Percentiles rank a stretch among this genome's conserved stretches.
These are phyloP conservation scores for Suillus americanus DNA, from an alignment of 768 basidiomycete genomes.

Conservation along the genomic window DNA sequence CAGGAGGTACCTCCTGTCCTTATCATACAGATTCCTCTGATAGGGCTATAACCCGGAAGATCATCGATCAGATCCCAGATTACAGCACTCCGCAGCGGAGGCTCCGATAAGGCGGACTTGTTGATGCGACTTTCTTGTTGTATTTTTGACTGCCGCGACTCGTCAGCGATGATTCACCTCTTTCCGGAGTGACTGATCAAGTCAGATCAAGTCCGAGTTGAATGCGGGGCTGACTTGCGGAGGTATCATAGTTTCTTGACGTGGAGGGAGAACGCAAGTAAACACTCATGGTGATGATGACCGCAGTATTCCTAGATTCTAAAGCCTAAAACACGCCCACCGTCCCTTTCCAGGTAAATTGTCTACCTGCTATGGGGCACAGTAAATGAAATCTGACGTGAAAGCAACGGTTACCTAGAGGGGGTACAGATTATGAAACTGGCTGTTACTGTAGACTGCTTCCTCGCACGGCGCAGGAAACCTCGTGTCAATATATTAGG, in stretches of 20 bases:
- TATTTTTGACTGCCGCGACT: neutral
- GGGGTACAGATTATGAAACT: too few species aligned
- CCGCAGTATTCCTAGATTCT: neutral
- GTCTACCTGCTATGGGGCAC: neutral
- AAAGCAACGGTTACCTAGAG: neutral
- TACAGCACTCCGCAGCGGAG: neutral
- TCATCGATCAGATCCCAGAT: too few species aligned
- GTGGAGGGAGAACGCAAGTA: neutral
- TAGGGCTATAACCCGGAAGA: neutral
- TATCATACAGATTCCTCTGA: neutral
- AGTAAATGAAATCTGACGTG: neutral
- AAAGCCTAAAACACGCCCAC: neutral
- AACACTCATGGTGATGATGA: neutral
- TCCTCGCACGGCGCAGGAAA: neutral
- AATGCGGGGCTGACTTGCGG: neutral
- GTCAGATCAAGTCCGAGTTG: neutral
- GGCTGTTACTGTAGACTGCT: slow-evolving; percentile 1
- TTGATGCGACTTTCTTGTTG: neutral
- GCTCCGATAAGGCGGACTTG: neutral
- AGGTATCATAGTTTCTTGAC: neutral
- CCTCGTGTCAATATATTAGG: neutral
- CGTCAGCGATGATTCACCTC: neutral
- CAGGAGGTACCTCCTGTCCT: neutral
- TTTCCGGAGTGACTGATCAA: too few species aligned
- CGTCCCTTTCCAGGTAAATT: neutral